Evolutionary conservation across 495 filamentous ascomycete species (phyloP), one percentile per base, ranked within the genome.

Genomic region (Aspergillus steynii): DNA sequence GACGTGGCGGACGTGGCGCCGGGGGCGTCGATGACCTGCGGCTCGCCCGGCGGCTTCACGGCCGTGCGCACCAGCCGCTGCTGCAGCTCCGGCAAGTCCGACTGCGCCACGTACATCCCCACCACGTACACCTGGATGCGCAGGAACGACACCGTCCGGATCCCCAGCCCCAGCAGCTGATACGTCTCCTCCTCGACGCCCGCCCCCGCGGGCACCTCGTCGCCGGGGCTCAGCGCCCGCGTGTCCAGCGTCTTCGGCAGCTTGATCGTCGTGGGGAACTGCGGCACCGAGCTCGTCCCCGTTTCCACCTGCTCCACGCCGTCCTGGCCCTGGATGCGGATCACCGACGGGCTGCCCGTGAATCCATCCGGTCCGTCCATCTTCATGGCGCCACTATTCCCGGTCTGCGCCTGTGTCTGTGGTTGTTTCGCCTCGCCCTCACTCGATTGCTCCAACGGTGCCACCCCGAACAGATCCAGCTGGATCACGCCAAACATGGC

Each of bases 91-190:
- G 74, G 71, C 58, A 98, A 86, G 67, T 96, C 91, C 42, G 85
- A 73, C 4, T 87, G 93, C 26, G 90, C 90, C 29, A 97, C 81
- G 74, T 99, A 99, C 62, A 95, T 77, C 6, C 95, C 95, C 0
- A 96, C 90, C 15, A 97, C 90, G 78, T 99, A 99, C 58, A 99
- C 95, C 71, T 96, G 87, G 29, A 99, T 90, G n/a, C 84, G 76
- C 48, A 99, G 71, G 69, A 97, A 96, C 45, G 88, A 92, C 25
- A 99, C 95, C 7, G 89, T 94, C 55, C 95, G 85, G 54, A 94
- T 84, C 8, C 95, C 95, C 46, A 96, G 79, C 0, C 95, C 95
- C 5, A 97, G 80, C 0, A 97, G 83, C 29, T 91, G 90, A 72
- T 96, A 97, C 62, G 96, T 91, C 29, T 86, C 82, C 27, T 78